Base-by-base conservation (phyloP, 1,139 yeast species). In the Yamadazyma spencermartinsiae region DNA sequence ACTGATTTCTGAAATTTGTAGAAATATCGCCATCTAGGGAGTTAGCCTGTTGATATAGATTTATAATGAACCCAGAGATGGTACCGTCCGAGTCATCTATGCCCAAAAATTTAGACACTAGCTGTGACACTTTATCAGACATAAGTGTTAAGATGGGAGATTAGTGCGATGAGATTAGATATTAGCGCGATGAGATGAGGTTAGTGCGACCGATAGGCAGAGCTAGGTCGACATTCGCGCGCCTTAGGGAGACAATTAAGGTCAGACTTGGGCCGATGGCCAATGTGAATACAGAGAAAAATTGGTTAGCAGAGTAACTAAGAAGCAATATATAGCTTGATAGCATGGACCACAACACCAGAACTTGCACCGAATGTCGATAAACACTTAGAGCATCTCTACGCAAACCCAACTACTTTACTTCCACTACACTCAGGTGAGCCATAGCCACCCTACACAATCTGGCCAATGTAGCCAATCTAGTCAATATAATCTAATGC, bases 11-110 rank as follows among this genome's bases (percentile, higher is more conserved):
- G 39, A 49, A 36, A 38, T 37, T 32, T 4, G 10, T 30, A 13
- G 24, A 31, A 13, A 32, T 10, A 26, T 41, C 9, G 18, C 40
- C 39, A n/a, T 43, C 32, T 12, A 58, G 49, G 1, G 76, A 15
- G 15, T 26, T 25, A 4, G 51, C 55, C 34, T 70, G 59, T 2
- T 62, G 57, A 48, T 75, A 74, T 18, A 86, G 56, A 44, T 68
- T 73, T 3, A 72, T 45, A 10, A 86, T 65, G 56, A 81, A 85
- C 46, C 77, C 77, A 1, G 86, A 76, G 16, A 84, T 64, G 8
- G 79, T 70, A 24, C 60, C 57, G 39, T 80, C 82, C 2, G 61
- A 64, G 33, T 60, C 67, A 7, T 52, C 43, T 2, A 54, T 33
- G 16, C 50, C 49, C 19, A 54, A 33, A 9, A 14, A 6, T 10